phyloP scores from a whole-genome alignment of 2,329 filamentous ascomycete genomes.

The Aspergillus phoenicis region DNA sequence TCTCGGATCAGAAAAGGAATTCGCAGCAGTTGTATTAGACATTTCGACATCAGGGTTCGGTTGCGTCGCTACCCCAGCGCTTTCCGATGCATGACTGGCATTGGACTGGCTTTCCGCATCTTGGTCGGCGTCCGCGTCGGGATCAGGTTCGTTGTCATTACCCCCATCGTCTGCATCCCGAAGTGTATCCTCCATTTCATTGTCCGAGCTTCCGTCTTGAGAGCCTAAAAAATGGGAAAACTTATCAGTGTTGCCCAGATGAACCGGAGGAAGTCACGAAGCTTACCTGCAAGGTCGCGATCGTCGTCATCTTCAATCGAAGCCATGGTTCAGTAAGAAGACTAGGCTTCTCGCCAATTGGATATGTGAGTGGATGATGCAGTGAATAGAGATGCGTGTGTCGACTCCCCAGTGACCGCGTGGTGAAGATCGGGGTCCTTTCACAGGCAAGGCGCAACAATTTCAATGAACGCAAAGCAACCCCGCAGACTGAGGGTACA shows the following conservation, averaged over 20 bases:
- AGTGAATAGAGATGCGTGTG: neutral
- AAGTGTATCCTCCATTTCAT: conserved; percentile 51
- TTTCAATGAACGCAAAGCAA: neutral
- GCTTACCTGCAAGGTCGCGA: conserved; percentile 44
- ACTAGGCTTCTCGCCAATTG: neutral
- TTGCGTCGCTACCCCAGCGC: conserved; percentile 37
- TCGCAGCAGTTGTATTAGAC: conserved; percentile 49
- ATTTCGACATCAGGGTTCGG: conserved; percentile 53
- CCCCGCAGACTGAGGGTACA: neutral
- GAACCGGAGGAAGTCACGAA: neutral
- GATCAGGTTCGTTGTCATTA: conserved; percentile 41
- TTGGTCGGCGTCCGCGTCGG: conserved; percentile 37
- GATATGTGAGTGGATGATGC: neutral
- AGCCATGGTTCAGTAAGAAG: conserved; percentile 27
- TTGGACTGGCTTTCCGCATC: conserved; percentile 45
- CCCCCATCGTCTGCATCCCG: conserved; percentile 46
- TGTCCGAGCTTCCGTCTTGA: conserved; percentile 53
- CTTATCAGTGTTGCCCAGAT: conserved; percentile 11
- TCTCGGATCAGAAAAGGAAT: conserved; percentile 34
- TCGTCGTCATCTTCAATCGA: conserved; percentile 48
- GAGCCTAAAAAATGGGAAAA: conserved; percentile 36
- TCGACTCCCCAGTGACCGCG: neutral
- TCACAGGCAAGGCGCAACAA: neutral
- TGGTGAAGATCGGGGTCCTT: neutral
- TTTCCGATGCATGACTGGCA: conserved; percentile 44